phyloP scores from a whole-genome alignment of 371 early-diverging fungal species.

The Mucor saturninus region DNA sequence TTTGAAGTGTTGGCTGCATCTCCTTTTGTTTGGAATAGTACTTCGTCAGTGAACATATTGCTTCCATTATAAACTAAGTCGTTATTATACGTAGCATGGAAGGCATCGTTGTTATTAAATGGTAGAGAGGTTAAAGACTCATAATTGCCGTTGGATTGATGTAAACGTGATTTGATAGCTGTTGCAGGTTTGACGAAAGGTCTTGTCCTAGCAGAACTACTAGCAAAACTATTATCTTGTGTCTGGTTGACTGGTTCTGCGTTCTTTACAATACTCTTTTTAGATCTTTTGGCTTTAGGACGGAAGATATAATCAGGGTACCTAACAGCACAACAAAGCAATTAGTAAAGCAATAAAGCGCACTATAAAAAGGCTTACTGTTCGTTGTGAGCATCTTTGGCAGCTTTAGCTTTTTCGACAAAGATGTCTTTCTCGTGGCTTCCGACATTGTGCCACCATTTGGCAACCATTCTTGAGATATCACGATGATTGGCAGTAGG shows the following conservation, averaged over 20 bases:
- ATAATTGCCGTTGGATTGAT: no score
- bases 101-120: not conserved
- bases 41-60: not conserved
- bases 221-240: not conserved
- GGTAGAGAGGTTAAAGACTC: not conserved
- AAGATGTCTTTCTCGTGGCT: conserved; percentile 58
- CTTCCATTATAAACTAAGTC: not conserved
- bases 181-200: no score
- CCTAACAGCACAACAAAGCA: conserved; percentile 16
- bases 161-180: no score
- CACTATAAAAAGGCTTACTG: conserved; percentile 41
- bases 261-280: not conserved
- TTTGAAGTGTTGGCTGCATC: no score
- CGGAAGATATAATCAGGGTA: conserved; percentile 76
- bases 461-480: conserved; percentile 67
- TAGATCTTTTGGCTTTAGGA: conserved; percentile 63
- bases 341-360: conserved; percentile 6
- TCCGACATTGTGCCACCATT: conserved; percentile 67
- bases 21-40: not conserved
- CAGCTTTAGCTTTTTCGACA: conserved; percentile 56
- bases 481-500: conserved; percentile 71
- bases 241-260: not conserved
- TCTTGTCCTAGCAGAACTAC: not conserved
- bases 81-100: not conserved
- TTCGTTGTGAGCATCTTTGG: conserved; percentile 59